Base-by-base conservation (phyloP, 176 grass and related monocot species). In the Phoenix roebelenii region DNA sequence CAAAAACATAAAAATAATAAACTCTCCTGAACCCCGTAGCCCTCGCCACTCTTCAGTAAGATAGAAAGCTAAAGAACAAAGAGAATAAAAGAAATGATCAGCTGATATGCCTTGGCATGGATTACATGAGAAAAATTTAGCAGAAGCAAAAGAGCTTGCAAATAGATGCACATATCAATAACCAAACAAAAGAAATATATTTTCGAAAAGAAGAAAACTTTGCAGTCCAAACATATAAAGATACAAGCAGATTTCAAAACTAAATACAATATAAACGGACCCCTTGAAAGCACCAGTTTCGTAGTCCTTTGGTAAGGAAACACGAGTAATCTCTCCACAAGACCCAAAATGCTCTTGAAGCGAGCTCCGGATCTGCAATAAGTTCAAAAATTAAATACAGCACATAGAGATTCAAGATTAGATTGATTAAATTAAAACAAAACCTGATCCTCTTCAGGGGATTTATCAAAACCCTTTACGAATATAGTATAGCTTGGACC, bases 271-370 rank as follows among this genome's bases (percentile, higher is more conserved):
- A 28, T 48, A 4, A 29, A 85, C 89, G 59, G n/a, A 97, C 92
- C 92, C 92, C 61, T 73, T 97, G 78, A 52, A 17, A 64, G 22
- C 68, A 44, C 87, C 86, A 73, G 25, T 55, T 18, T 96, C 80
- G 66, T 50, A 55, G 83, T 97, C 87, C 16, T 66, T 82, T 0
- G 92, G 92, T 25, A 91, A 18, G 5, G 83, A 82, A 19, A 88
- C 55, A 49, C 87, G 79, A 22, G 78, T 73, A 1, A 97, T 76
- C 0, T 78, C 87, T 57, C 92, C 92, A 54, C 92, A 97, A 3
- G 67, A 63, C 22, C 78, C 60, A 79, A 97, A 91, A 67, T 88
- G 65, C 61, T 82, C 72, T 71, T 85, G 26, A 0, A 97, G 77
- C 2, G 83, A 74, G 75, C 69, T 75, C 39, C 73, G 60, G 55